A percentile compares a stretch with the other conserved stretches of the same genome.
Conservation (phyloP, 441 rosid genomes). For the Populus hybrid region DNA sequence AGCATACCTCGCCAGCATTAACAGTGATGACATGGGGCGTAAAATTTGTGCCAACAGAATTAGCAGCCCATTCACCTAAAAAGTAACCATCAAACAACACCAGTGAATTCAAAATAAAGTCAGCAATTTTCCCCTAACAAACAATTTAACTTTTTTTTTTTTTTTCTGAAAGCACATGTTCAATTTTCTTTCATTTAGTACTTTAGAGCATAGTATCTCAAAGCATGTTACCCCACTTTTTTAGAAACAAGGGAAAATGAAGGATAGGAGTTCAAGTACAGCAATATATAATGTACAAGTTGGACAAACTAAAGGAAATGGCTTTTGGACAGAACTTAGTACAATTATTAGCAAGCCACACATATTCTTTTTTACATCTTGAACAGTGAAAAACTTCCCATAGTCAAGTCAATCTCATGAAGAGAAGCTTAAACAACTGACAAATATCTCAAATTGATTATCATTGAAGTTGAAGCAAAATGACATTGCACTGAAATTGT, state of each 20-base stretch:
- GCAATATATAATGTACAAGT: neutral
- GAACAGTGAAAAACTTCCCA: neutral
- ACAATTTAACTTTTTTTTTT: neutral
- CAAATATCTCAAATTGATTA: neutral
- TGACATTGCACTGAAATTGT: too few species aligned
- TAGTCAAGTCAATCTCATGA: neutral
- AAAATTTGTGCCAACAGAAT: constrained; percentile 73
- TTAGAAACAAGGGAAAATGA: neutral
- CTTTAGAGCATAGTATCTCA: neutral
- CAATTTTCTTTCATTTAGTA: neutral
- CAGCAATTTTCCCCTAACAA: neutral
- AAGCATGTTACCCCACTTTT: neutral
- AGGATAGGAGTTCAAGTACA: neutral
- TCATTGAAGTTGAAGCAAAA: neutral
- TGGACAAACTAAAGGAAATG: neutral
- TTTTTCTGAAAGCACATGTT: neutral
- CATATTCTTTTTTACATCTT: neutral
- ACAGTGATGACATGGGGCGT: constrained; percentile 86
- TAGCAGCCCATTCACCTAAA: constrained; percentile 53
- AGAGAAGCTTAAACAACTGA: neutral
- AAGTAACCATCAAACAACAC: constrained; percentile 15
- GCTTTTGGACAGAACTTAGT: neutral
- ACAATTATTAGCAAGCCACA: neutral
- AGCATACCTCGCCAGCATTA: constrained; percentile 83
- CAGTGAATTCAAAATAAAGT: neutral